Evolutionary conservation across 352 stramenopile genomes (phyloP).

Genomic region (Blastocystis sp.): DNA sequence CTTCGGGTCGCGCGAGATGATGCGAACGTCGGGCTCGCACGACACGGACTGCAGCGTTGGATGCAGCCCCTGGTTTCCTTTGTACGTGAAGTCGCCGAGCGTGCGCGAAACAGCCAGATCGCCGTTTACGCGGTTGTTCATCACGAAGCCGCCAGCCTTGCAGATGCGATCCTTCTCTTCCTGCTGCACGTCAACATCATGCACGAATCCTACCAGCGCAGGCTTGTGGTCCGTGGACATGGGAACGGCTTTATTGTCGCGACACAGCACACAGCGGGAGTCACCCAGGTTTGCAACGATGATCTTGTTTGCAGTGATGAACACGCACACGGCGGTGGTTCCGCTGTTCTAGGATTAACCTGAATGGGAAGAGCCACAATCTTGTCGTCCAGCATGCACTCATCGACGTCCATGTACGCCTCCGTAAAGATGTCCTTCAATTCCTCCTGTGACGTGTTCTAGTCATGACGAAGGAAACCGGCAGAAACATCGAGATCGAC

Average conservation of each 20-base stretch:
- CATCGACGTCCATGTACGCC: constrained; percentile 75
- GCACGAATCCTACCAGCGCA: constrained; percentile 78
- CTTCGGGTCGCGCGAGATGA: constrained; percentile 80
- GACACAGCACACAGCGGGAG: constrained; percentile 74
- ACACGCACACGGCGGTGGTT: constrained; percentile 74
- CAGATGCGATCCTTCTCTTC: constrained; percentile 76
- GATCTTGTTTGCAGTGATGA: constrained; percentile 75
- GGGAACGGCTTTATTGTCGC: constrained; percentile 76
- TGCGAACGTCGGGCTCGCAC: constrained; percentile 85
- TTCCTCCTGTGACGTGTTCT: constrained; percentile 17
- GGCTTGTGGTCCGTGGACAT: constrained; percentile 90
- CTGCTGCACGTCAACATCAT: constrained; percentile 26
- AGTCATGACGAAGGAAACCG: background rate
- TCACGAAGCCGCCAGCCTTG: constrained; percentile 75
- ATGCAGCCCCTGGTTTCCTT: constrained; percentile 71
- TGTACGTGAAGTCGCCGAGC: constrained; percentile 78
- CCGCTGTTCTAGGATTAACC: constrained; percentile 68
- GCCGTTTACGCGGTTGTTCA: constrained; percentile 79
- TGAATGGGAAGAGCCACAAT: constrained; percentile 25
- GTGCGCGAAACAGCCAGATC: constrained; percentile 76
- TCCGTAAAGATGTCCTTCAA: background rate
- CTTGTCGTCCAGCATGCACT: constrained; percentile 53
- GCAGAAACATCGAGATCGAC: background rate
- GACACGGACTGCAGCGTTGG: constrained; percentile 81
- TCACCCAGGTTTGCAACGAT: constrained; percentile 74